Evolutionary conservation across 768 basidiomycete species (phyloP), one percentile per base, ranked within the genome.

Genomic region (Bullera alba): DNA sequence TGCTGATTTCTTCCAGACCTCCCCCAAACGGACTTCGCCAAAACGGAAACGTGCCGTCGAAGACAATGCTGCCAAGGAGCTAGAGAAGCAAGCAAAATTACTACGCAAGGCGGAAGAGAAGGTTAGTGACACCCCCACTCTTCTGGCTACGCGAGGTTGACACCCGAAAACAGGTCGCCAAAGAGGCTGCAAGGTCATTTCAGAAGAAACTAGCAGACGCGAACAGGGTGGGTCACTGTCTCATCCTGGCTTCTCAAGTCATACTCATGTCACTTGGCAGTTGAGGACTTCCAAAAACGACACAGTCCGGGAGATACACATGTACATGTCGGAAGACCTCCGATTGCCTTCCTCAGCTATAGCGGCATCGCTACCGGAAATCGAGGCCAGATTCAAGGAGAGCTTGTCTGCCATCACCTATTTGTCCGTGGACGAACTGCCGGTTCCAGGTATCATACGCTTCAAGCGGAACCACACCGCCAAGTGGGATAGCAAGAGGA

Each of bases 381-480:
- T 69, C 29, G 19, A 29, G 6, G 46, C 48, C 14, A 34, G 59
- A 28, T 30, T 71, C 23, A 50, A 53, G 16, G 60, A 59, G 10
- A 57, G 61, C 29, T 43, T 42, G 23, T 69, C 65, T 4, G 27
- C 52, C 17, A 21, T 58, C 15, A 44, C 53, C 7, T 57, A 56
- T 28, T 42, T 65, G 2, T 3, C 46, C 5, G 48, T 53, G 19
- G 38, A 47, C 6, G 50, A 63, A n/a, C 51, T 54, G 15, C 48
- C 50, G 12, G 39, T 63, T 4, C 47, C 48, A 4, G 56, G 59
- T 16, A 26, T 66, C 15, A 57, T 72, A 26, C 56, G 59, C 8
- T 65, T 72, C 59, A 60, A 60, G 29, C 56, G 70, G 28, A 57
- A 66, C 36, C 30, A 69, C 26, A 60, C 57, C 32, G 61, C 65